Conservation (phyloP, 805 yeast species). For the Candida gorgasii region DNA sequence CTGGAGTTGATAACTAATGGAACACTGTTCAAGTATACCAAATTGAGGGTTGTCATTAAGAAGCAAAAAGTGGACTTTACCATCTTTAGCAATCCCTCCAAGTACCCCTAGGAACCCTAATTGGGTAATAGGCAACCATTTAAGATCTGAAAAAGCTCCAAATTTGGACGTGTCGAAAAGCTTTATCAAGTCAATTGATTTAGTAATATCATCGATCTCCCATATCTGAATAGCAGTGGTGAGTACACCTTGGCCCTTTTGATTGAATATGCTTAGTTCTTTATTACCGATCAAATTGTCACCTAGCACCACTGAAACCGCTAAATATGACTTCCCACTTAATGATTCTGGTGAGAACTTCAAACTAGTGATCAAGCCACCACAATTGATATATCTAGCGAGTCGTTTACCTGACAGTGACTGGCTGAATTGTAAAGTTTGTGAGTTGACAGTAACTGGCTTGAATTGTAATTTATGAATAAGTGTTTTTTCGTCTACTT, state of each 20-base stretch:
- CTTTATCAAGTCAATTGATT: conserved; percentile 27
- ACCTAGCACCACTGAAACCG: conserved; percentile 48
- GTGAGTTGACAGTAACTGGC: not conserved
- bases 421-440: not conserved
- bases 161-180: conserved; percentile 32
- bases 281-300: conserved; percentile 22
- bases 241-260: conserved; percentile 13
- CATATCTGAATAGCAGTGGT: conserved; percentile 49
- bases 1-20: conserved; percentile 23
- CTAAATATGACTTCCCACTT: conserved; percentile 41
- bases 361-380: conserved; percentile 52
- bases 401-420: not conserved
- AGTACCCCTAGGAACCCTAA: conserved; percentile 40
- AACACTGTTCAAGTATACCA: conserved; percentile 21
- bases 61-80: conserved; percentile 51
- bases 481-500: not conserved
- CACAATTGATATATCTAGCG: conserved; percentile 39
- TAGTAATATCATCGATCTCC: conserved; percentile 29
- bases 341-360: conserved; percentile 48
- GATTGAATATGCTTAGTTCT: conserved; percentile 33
- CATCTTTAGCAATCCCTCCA: conserved; percentile 59
- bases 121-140: conserved; percentile 39
- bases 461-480: not conserved
- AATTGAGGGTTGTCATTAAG: conserved; percentile 22
- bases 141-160: conserved; percentile 46